Conservation (phyloP, 2,329 filamentous ascomycete genomes). For the Aspergillus jensenii region DNA sequence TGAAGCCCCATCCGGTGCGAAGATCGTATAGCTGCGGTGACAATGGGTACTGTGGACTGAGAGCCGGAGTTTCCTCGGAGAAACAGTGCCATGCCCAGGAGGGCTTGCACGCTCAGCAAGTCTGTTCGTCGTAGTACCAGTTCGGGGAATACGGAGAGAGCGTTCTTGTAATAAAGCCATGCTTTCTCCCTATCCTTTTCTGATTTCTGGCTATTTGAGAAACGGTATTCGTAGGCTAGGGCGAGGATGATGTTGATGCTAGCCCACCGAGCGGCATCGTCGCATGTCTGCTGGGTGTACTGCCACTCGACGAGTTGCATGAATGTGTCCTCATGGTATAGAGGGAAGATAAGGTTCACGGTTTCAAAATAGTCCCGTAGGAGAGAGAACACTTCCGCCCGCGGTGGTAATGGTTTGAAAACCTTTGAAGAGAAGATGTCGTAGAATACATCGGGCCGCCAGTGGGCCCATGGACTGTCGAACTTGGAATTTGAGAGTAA, state of each 20-base stretch:
- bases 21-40: conserved; percentile 82
- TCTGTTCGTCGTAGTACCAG: conserved; percentile 91
- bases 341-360: conserved; percentile 94
- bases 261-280: conserved; percentile 95
- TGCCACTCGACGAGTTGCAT: conserved; percentile 94
- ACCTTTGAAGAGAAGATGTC: conserved; percentile 82
- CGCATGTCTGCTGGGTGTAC: conserved; percentile 86
- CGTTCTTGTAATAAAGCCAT: conserved; percentile 93
- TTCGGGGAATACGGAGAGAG: conserved; percentile 86
- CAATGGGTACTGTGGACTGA: conserved; percentile 82
- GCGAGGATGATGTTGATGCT: conserved; percentile 87
- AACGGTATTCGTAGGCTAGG: conserved; percentile 81
- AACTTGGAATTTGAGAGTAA: conserved; percentile 78
- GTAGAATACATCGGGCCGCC: conserved; percentile 93
- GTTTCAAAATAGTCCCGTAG: conserved; percentile 92
- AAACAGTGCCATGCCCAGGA: conserved; percentile 89
- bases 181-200: conserved; percentile 87
- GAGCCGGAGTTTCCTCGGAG: conserved; percentile 93
- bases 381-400: conserved; percentile 79
- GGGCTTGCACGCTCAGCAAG: conserved; percentile 84
- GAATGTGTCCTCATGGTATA: conserved; percentile 93
- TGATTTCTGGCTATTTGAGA: conserved; percentile 86
- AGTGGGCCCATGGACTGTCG: conserved; percentile 86
- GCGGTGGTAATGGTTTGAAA: conserved; percentile 76
- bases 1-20: conserved; percentile 92